These are phyloP conservation scores for Brettanomyces sp. DNA, from an alignment of 805 yeast genomes.

Conservation along the genomic window DNA sequence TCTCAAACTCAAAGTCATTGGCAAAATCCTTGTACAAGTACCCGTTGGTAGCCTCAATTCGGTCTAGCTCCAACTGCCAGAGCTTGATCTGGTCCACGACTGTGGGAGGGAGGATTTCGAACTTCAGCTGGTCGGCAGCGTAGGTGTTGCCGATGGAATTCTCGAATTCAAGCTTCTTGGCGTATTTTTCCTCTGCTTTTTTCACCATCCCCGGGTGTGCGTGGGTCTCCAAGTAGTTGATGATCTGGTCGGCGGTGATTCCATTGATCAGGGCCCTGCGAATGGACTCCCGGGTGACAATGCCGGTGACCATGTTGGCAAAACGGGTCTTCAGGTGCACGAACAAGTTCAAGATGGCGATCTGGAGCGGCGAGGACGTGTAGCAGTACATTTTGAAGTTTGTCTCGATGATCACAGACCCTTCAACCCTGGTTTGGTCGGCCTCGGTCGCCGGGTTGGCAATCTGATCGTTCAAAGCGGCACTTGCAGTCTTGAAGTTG, in stretches of 20 bases:
- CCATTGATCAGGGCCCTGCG: constrained; percentile 79
- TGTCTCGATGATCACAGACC: constrained; percentile 84
- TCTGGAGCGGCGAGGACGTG: constrained; percentile 89
- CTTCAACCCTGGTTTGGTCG: constrained; percentile 24
- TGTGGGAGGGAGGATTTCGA: constrained; percentile 80
- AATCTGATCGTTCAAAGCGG: constrained; percentile 64
- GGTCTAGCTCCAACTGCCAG: constrained; percentile 94
- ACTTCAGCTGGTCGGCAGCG: constrained; percentile 37
- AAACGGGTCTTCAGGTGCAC: constrained; percentile 80
- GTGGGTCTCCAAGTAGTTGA: constrained; percentile 79
- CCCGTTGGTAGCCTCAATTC: constrained; percentile 82
- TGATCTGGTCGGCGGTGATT: constrained; percentile 90
- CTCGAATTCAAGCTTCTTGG: constrained; percentile 59
- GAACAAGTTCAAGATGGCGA: constrained; percentile 82
- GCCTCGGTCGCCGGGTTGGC: constrained; percentile 16
- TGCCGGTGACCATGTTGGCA: constrained; percentile 88
- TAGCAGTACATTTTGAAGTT: constrained; percentile 90
- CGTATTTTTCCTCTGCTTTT: constrained; percentile 57
- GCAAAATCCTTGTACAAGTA: constrained; percentile 81
- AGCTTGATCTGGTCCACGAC: constrained; percentile 92
- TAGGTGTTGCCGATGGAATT: constrained; percentile 29
- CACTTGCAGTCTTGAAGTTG: constrained; percentile 61
- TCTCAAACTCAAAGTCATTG: constrained; percentile 65
- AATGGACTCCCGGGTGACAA: constrained; percentile 84
- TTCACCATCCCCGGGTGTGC: constrained; percentile 89